Evolutionary conservation across 169 alveolate genomes (phyloP).

Genomic region (Theileria equi): DNA sequence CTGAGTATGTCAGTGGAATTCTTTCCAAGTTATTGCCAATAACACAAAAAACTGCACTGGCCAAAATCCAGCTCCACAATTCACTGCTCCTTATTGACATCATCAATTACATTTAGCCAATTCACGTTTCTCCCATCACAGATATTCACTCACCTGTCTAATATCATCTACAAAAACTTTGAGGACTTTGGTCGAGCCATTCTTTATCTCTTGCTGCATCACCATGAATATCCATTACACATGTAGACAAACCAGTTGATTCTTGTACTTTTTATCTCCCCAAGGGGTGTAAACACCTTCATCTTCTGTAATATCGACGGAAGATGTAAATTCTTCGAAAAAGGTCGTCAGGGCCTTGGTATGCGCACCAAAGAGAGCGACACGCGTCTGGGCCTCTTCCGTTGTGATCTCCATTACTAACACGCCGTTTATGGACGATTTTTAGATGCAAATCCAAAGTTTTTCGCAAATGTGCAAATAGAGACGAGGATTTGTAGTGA

Average conservation of each 20-base stretch:
- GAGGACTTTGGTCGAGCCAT: conserved; percentile 16
- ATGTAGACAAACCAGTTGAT: conserved; percentile 45
- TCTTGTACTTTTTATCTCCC: conserved; percentile 56
- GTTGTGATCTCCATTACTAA: conserved; percentile 49
- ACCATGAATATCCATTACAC: neutral
- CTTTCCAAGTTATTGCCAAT: too few relatives aligned
- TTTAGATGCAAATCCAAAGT: too few relatives aligned
- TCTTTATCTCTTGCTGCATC: conserved; percentile 50
- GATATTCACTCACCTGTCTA: conserved; percentile 36
- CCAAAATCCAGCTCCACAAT: too few relatives aligned
- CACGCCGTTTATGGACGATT: too few relatives aligned
- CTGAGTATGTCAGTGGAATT: too few relatives aligned
- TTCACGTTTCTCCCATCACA: neutral
- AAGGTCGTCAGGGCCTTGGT: conserved; percentile 43
- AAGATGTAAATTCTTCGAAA: conserved; percentile 35
- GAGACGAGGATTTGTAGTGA: too few relatives aligned
- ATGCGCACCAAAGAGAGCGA: conserved; percentile 60
- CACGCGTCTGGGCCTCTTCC: conserved; percentile 66
- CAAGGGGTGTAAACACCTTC: conserved; percentile 16
- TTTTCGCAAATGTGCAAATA: too few relatives aligned
- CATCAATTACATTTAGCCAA: neutral
- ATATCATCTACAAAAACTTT: conserved; percentile 55
- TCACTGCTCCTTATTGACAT: too few relatives aligned
- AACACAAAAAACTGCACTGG: too few relatives aligned
- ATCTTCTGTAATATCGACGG: conserved; percentile 5